phyloP scores from a whole-genome alignment of 129 eudicot genomes.

The Escallonia rubra region DNA sequence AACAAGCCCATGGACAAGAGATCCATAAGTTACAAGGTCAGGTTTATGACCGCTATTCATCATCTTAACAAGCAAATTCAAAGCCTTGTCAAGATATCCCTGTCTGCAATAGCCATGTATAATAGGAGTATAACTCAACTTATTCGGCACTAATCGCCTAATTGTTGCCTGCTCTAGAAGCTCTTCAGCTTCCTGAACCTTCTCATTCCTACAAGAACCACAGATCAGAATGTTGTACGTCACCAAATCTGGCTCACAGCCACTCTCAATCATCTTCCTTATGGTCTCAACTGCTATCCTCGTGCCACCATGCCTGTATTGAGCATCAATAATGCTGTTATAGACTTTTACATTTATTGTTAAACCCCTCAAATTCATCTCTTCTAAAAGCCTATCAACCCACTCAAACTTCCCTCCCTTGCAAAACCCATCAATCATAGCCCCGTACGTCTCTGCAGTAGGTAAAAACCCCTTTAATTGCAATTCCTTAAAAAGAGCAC shows the following conservation, averaged over 20 bases:
- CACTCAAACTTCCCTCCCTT: constrained; percentile 54
- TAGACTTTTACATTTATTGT: constrained; percentile 40
- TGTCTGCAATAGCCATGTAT: constrained; percentile 48
- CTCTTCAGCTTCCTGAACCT: constrained; percentile 64
- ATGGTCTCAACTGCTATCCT: constrained; percentile 47
- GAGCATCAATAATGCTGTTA: constrained; percentile 74
- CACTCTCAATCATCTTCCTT: constrained; percentile 42
- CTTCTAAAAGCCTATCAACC: constrained; percentile 52
- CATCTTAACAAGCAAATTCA: constrained; percentile 53
- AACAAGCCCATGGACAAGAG: constrained; percentile 74
- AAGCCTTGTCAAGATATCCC: constrained; percentile 56
- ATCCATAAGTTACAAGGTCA: constrained; percentile 64
- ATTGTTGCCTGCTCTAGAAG: constrained; percentile 49
- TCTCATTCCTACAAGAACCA: constrained; percentile 59
- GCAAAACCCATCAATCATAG: constrained; percentile 66
- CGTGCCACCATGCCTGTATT: constrained; percentile 44
- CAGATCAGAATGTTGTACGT: constrained; percentile 65
- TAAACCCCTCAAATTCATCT: constrained; percentile 68
- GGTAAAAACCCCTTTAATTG: constrained; percentile 75
- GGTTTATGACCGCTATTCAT: constrained; percentile 58
- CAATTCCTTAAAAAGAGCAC: constrained; percentile 50
- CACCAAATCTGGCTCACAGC: constrained; percentile 56
- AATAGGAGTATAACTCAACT: constrained; percentile 65
- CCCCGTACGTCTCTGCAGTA: constrained; percentile 69
- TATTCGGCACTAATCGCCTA: constrained; percentile 51